Evolutionary conservation across 2,329 filamentous ascomycete genomes (phyloP).

Genomic region (Xylaria sp.): DNA sequence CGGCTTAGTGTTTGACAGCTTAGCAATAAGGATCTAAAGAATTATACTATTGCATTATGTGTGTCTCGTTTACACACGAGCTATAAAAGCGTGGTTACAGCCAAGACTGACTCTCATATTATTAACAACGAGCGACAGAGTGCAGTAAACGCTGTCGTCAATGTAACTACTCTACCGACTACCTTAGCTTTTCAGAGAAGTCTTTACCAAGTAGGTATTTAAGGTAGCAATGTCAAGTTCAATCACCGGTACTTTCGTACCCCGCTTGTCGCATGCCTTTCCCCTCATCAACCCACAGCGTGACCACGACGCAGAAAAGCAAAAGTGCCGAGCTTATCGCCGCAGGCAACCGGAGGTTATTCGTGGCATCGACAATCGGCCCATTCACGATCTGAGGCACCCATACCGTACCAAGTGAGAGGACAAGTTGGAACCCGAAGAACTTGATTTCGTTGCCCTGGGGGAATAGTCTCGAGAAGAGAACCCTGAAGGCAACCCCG

Average conservation of each 20-base stretch:
- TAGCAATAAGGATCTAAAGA: too few relatives aligned
- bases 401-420: slow-evolving; percentile 26
- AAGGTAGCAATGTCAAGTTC: slow-evolving; percentile 17
- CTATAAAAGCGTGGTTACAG: too few relatives aligned
- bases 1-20: too few relatives aligned
- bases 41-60: too few relatives aligned
- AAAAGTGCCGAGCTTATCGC: slow-evolving; percentile 24
- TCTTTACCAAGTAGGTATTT: not conserved
- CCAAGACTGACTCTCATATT: too few relatives aligned
- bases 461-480: slow-evolving; percentile 26
- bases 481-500: slow-evolving; percentile 18
- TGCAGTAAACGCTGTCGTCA: too few relatives aligned
- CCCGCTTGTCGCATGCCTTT: slow-evolving; percentile 28
- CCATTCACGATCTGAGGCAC: slow-evolving; percentile 29
- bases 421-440: slow-evolving; percentile 24
- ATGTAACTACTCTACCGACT: too few relatives aligned
- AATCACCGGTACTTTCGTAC: slow-evolving; percentile 21
- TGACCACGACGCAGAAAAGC: slow-evolving; percentile 11
- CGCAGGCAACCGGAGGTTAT: slow-evolving; percentile 27
- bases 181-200: too few relatives aligned
- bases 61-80: too few relatives aligned
- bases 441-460: slow-evolving; percentile 21
- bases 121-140: too few relatives aligned
- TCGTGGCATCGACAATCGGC: slow-evolving; percentile 23
- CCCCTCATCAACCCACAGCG: slow-evolving; percentile 16